Base-by-base conservation (phyloP, 2,329 filamentous ascomycete species). In the Pezizomycotina sp. region DNA sequence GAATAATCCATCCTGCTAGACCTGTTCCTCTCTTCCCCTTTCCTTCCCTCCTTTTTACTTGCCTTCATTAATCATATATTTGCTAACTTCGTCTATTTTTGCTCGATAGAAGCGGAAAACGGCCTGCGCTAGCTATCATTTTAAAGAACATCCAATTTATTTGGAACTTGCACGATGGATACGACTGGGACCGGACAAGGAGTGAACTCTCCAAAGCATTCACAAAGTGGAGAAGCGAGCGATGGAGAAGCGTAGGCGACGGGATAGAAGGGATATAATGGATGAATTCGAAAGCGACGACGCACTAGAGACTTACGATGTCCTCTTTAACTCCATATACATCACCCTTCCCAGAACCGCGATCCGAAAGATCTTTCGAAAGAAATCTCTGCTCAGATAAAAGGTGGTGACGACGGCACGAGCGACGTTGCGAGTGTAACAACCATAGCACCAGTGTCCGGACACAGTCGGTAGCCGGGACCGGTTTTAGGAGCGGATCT, bases 301-400 rank as follows among this genome's bases (percentile, higher is more conserved):
- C 27, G 79, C 84, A 56, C 80, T 74, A 8, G 79, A 78, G 4
- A 91, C 95, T 56, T 83, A 82, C 4, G 91, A 98, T 55, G 92
- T 91, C 49, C 64, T 98, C 10, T 98, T 98, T 66, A 95, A 98
- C 55, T 98, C 89, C 0, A 92, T 98, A 36, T 98, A 93, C 60
- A 93, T 98, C 50, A 83, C 80, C 9, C 79, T 98, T 12, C 79
- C 86, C 69, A 79, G 7, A 89, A 84, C 49, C 72, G 77, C 39
- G 86, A 95, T 49, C 82, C 83, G 4, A 71, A 71, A 34, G 81
- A 92, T 19, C 66, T 95, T 6, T 66, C 80, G 3, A 70, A 72
- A 28, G 79, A 78, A 24, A 92, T 98, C 57, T 92, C 93, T 52
- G 39, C 38, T 28, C 40, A 43, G 22, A 43, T 43, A 15, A 73